Evolutionary conservation across 768 basidiomycete genomes (phyloP).

Genomic region (Hericium erinaceus): DNA sequence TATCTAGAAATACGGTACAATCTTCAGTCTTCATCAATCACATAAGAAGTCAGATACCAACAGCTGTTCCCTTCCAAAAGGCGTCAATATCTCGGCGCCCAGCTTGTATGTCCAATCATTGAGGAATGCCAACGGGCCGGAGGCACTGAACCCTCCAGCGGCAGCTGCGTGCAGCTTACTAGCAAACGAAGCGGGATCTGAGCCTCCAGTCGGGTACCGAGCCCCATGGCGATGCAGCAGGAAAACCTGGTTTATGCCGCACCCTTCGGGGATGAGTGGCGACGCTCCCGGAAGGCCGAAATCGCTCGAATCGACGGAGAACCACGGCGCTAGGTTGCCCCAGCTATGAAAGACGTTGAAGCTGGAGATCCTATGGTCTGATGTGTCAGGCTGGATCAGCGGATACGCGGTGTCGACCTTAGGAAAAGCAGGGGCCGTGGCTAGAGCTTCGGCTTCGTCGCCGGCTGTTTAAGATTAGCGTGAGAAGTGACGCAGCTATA

Average conservation of each 20-base stretch:
- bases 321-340: conserved; percentile 41
- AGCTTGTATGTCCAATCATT: conserved; percentile 39
- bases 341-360: conserved; percentile 38
- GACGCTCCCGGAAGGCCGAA: conserved; percentile 40
- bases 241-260: conserved; percentile 35
- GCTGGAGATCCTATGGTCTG: conserved; percentile 17
- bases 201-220: conserved; percentile 29
- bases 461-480: conserved; percentile 10
- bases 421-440: conserved; percentile 28
- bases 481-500: not conserved
- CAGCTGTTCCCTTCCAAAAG: conserved; percentile 36
- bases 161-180: conserved; percentile 12
- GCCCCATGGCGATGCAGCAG: conserved; percentile 31
- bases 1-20: conserved; percentile 16
- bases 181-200: conserved; percentile 18
- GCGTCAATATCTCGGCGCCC: conserved; percentile 37
- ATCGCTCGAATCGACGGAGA: conserved; percentile 32
- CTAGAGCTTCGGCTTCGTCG: conserved; percentile 15
- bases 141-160: conserved; percentile 21
- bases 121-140: conserved; percentile 32
- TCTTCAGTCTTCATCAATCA: not conserved
- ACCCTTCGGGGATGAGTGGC: conserved; percentile 36
- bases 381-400: conserved; percentile 25
- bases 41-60: not conserved
- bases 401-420: conserved; percentile 31